Evolutionary conservation across 1,284 basidiomycete species (phyloP).

Genomic region (Irpex lacteus): DNA sequence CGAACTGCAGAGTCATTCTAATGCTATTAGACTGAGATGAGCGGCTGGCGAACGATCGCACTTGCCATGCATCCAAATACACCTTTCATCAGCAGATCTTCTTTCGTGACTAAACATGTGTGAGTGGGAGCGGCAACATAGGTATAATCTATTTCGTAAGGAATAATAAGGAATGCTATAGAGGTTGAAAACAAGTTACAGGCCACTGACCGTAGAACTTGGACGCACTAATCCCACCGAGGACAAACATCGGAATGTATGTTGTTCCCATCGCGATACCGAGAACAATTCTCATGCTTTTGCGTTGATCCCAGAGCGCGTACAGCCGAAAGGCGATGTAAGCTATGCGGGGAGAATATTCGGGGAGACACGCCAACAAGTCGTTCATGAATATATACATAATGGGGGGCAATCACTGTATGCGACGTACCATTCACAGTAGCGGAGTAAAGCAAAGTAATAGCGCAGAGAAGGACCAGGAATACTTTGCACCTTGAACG

Average conservation of each 20-base stretch:
- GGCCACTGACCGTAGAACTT: not conserved
- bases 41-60: not conserved
- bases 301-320: not conserved
- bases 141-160: not conserved
- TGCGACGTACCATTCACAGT: no score
- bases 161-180: not conserved
- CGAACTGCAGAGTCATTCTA: not conserved
- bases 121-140: not conserved
- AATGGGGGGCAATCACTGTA: not conserved
- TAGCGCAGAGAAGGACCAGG: no score
- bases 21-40: not conserved
- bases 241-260: not conserved
- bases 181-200: not conserved
- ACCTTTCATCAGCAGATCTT: not conserved
- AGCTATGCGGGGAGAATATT: not conserved
- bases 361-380: not conserved
- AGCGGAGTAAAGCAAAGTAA: no score
- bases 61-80: not conserved
- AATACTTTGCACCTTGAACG: no score
- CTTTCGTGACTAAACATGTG: not conserved
- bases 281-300: not conserved
- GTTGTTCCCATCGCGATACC: not conserved
- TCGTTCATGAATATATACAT: not conserved
- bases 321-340: not conserved
- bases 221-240: not conserved